These are phyloP conservation scores for Candida koratica DNA, from an alignment of 805 yeast genomes.

Conservation along the genomic window DNA sequence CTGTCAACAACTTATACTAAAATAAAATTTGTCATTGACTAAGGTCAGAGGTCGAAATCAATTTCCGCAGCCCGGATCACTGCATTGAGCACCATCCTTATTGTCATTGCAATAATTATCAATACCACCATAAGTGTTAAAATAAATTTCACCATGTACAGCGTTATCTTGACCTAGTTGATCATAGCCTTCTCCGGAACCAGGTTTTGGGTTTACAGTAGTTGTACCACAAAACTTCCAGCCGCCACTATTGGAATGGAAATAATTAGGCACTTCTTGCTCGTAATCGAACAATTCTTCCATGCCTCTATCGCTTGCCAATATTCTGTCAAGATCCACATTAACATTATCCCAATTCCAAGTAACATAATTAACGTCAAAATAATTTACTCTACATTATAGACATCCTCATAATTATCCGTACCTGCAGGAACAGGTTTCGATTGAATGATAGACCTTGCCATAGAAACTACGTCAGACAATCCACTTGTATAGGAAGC, in stretches of 20 bases:
- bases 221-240: neutral
- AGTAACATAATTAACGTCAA: neutral
- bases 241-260: neutral
- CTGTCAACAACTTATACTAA: neutral
- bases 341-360: neutral
- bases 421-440: neutral
- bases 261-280: neutral
- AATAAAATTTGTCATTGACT: neutral
- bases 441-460: neutral
- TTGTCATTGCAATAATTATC: neutral
- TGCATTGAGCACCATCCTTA: neutral
- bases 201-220: neutral
- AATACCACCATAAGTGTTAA: constrained; percentile 2
- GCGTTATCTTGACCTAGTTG: neutral
- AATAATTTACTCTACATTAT: neutral
- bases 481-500: neutral
- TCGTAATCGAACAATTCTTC: neutral
- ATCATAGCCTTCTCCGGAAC: neutral
- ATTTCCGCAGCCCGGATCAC: too few species aligned
- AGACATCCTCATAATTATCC: neutral
- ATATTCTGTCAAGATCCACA: neutral
- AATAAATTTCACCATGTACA: neutral
- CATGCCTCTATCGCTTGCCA: neutral
- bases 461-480: neutral
- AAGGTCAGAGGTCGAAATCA: too few species aligned